Evolutionary conservation across 2,329 filamentous ascomycete species (phyloP), one percentile per base, ranked within the genome.

Genomic region (Aspergillus neotritici): DNA sequence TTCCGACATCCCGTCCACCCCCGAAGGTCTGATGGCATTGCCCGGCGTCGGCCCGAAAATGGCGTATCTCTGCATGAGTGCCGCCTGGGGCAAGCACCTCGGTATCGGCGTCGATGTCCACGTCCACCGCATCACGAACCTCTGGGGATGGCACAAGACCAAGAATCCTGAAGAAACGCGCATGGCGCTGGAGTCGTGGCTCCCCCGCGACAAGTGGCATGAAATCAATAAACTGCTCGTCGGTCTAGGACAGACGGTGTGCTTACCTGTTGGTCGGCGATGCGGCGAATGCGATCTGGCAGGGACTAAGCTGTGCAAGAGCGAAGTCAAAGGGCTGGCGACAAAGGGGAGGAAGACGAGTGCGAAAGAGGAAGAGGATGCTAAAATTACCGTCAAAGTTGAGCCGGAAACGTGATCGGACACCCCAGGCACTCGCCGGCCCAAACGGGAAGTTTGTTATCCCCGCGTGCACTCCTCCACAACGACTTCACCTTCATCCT

Each of bases 101-200:
- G 90, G 90, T 6, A 94, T 96, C 51, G 90, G 90, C 17, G 90
- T 96, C 37, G 90, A 96, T 64, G 89, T 95, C 4, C 90, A 96
- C 66, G 90, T 96, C 3, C 90, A 95, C 68, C 84, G 90, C 43
- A 94, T 96, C 66, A 91, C 88, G 40, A 95, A 95, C 68, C 73
- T 94, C 21, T 95, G 89, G 89, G 86, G 87, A 3, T 96, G 90
- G 90, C 80, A 94, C 63, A 80, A 79, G 63, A 91, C 85, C 2
- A 83, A 80, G 56, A 84, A 73, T 10, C 90, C 90, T 0, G 90
- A 96, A 70, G 85, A 87, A 62, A 94, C 90, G 25, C 76, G 90
- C 34, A 69, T 75, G 41, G 79, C 81, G 29, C 72, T 96, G 46
- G 79, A 96, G 70, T 75, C 75, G 12, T 96, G 90, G 90, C 71